Conservation (phyloP, 805 yeast genomes). For the Yarrowia phangngaensis region DNA sequence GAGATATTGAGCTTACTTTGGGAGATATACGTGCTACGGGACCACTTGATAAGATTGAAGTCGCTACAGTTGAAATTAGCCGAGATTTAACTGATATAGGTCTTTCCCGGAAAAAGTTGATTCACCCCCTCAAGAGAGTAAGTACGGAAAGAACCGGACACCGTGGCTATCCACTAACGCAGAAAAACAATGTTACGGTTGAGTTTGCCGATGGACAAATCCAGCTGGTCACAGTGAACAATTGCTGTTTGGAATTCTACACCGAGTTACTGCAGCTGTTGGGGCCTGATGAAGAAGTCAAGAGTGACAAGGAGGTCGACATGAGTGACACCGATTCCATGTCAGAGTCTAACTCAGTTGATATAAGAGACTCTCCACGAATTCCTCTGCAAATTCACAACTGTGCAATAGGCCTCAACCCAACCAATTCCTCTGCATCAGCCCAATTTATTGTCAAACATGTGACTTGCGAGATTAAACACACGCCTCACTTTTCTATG, state of each 20-base stretch:
- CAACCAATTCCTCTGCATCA: conserved; percentile 1
- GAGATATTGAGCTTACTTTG: neutral
- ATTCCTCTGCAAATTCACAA: conserved; percentile 9
- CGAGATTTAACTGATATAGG: conserved; percentile 12
- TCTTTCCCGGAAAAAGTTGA: neutral
- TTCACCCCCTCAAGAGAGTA: conserved; percentile 14
- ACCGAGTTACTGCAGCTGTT: conserved; percentile 53
- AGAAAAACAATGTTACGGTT: conserved; percentile 32
- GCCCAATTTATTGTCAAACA: conserved; percentile 16
- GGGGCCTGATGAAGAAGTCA: conserved; percentile 31
- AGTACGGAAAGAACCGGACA: neutral
- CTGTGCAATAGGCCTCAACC: conserved; percentile 9
- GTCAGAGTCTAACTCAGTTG: too few species aligned
- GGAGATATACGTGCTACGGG: conserved; percentile 3
- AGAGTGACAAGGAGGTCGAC: too few species aligned
- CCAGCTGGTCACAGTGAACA: conserved; percentile 47
- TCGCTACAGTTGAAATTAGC: conserved; percentile 6
- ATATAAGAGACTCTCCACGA: too few species aligned
- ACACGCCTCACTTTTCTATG: neutral
- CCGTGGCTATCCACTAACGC: neutral
- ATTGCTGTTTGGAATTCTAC: conserved; percentile 45
- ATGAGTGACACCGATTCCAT: too few species aligned
- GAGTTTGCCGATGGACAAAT: conserved; percentile 41
- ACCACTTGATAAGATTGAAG: conserved; percentile 2
- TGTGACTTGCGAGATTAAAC: conserved; percentile 4